Base-by-base conservation (phyloP, 2,329 filamentous ascomycete genomes). In the Epichloe gansuensis region DNA sequence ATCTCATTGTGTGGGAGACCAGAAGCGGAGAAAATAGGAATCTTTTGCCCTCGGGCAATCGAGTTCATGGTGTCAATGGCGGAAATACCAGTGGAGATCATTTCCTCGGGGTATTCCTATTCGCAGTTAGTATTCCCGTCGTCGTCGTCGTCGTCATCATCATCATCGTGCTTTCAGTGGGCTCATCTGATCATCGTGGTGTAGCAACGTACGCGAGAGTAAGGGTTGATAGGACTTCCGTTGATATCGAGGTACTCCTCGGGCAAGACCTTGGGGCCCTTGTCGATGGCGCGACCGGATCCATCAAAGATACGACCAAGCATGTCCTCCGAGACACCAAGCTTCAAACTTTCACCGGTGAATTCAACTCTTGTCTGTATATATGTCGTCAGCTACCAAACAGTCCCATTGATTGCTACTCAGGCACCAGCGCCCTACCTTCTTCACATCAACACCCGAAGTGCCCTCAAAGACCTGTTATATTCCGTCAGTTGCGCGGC, bases 1-100 rank as follows among this genome's bases (percentile, higher is more conserved):
- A 98, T 97, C 77, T 98, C 93, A 75, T 98, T 98, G 76, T 98
- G 94, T 41, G 94, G 94, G 55, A 98, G 82, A 90, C 93, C 93
- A 56, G 93, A 85, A 52, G 93, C 90, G 28, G 93, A 98, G 82
- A 98, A 98, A 65, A 98, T 98, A 62, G 94, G 93, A 60, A 98
- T 98, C 80, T 98, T 98, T 72, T 98, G 93, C 57, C 93, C 93
- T 81, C 93, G 90, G 59, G 94, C 93, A 70, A 97, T 95, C 57
- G 86, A 91, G 77, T 90, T 90, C 91, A 97, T 97, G 56, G 91
- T 95, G 69, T 97, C 91, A 65, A 98, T 97, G 67, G 93, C 91
- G 57, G 91, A 97, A 71, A 98, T 98, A 83, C 93, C 93, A 47
- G 93, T 98, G 38, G 91, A 93, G 65, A 98, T 97, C 91, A 98